Base-by-base conservation (phyloP, 73 alveolate genomes). In the Uronychia binucleata region DNA sequence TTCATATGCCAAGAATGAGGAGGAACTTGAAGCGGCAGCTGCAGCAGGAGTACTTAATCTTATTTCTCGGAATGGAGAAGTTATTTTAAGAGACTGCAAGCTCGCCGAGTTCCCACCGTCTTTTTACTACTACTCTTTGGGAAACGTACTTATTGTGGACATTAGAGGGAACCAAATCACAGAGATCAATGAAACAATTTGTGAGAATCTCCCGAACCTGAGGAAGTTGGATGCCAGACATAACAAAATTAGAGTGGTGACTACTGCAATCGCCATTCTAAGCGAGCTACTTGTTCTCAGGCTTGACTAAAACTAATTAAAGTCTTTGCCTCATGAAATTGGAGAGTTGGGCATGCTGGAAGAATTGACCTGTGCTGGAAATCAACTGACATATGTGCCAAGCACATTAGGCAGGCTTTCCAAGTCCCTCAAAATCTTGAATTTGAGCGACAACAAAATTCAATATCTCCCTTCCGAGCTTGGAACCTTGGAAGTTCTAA, bases 381-480 rank as follows among this genome's bases (percentile, higher is more conserved):
- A 46, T 46, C 19, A 46, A 19, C 5, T 46, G 5, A 19, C 67
- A 11, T 46, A 5, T 46, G 67, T 46, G 5, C 67, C 67, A 46
- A 46, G 67, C 19, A 46, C 67, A 11, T 11, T 46, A 11, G 67
- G 67, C 5, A 46, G 67, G 67, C 67, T 46, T 5, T 46, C 5
- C n/a, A 19, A 19, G 67, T 11, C 5, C 5, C 67, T 46, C 67
- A 46, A 19, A 19, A 34, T 30, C 1, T 75, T 90, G 0, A 82
- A 86, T 86, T 30, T 90, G 27, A 8, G 81, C 0, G 26, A 59
- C 32, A 90, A 90, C 31, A 33, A 82, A 14, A 81, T 90, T 0
- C 32, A 78, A 31, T 58, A 28, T 30, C 35, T 90, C 0, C 96
- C 96, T 57, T 75, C 84, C 14, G 93, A 87, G 30, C 14, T 90